Evolutionary conservation across 2,329 filamentous ascomycete species (phyloP).

Genomic region (Calonectria pseudoreteaudii): DNA sequence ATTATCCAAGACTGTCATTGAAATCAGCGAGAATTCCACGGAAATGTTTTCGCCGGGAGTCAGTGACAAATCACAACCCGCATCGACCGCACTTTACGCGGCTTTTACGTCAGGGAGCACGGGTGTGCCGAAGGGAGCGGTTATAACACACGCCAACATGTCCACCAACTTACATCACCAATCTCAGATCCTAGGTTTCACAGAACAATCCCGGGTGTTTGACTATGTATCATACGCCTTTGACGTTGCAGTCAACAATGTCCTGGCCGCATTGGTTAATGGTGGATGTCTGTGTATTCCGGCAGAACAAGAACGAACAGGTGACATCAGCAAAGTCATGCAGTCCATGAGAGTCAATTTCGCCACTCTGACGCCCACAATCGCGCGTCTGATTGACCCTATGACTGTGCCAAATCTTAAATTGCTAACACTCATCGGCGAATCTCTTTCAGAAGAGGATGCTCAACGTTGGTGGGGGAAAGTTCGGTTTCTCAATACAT

Average conservation of each 20-base stretch:
- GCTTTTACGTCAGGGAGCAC: conserved; percentile 14
- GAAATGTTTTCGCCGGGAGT: neutral
- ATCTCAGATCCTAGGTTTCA: neutral
- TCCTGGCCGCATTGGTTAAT: conserved; percentile 20
- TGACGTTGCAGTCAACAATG: conserved; percentile 29
- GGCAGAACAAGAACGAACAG: conserved; percentile 61
- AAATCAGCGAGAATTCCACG: neutral
- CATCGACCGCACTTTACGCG: neutral
- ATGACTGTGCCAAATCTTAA: neutral
- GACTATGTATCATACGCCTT: conserved; percentile 39
- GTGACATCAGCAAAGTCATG: conserved; percentile 57
- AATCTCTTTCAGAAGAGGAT: neutral
- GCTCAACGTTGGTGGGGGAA: neutral
- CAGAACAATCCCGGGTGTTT: conserved; percentile 20
- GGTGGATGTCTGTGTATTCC: conserved; percentile 65
- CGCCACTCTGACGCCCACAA: conserved; percentile 55
- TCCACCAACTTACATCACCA: neutral
- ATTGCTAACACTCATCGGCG: neutral
- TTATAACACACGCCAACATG: conserved; percentile 24
- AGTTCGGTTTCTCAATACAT: neutral
- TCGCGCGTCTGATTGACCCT: conserved; percentile 46
- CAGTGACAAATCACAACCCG: neutral
- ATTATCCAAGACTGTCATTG: neutral
- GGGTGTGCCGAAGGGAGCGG: conserved; percentile 12
- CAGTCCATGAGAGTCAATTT: conserved; percentile 49